phyloP scores from a whole-genome alignment of 1,139 yeast genomes.

The Blastobotrys proliferans region DNA sequence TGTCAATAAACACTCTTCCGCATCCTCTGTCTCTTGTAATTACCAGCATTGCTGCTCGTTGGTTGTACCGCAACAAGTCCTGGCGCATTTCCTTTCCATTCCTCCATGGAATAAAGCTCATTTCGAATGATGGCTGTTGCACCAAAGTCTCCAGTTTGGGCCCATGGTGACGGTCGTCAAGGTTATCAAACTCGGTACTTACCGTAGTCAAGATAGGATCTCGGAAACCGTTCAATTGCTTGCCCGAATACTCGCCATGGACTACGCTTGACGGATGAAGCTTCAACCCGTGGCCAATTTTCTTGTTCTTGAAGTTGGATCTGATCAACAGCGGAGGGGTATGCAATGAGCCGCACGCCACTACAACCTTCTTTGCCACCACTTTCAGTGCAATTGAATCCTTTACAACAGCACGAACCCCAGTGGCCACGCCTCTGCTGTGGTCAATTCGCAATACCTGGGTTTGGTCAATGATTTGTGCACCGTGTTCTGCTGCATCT shows the following conservation, averaged over 20 bases:
- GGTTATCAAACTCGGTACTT: constrained; percentile 46
- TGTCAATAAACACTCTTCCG: constrained; percentile 42
- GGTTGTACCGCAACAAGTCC: constrained; percentile 41
- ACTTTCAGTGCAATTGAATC: constrained; percentile 39
- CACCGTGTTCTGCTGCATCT: constrained; percentile 48
- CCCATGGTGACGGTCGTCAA: constrained; percentile 57
- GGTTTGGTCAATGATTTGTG: constrained; percentile 48
- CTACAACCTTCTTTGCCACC: constrained; percentile 48
- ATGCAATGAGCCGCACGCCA: constrained; percentile 49
- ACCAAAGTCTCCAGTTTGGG: constrained; percentile 51
- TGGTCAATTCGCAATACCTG: constrained; percentile 43
- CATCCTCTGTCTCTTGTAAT: constrained; percentile 47
- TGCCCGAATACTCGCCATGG: constrained; percentile 43
- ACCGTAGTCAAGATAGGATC: constrained; percentile 51
- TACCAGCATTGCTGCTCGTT: constrained; percentile 43
- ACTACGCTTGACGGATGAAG: constrained; percentile 49
- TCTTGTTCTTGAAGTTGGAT: constrained; percentile 51
- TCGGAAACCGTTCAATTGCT: constrained; percentile 33
- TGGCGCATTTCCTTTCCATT: constrained; percentile 38
- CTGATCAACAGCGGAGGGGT: constrained; percentile 50
- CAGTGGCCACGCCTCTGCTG: constrained; percentile 44
- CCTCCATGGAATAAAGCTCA: constrained; percentile 45
- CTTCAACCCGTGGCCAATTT: constrained; percentile 53
- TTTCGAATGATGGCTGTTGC: constrained; percentile 45
- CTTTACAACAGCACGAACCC: constrained; percentile 36